phyloP scores from a whole-genome alignment of 495 filamentous ascomycete genomes.

The Corynascus novoguineensis region DNA sequence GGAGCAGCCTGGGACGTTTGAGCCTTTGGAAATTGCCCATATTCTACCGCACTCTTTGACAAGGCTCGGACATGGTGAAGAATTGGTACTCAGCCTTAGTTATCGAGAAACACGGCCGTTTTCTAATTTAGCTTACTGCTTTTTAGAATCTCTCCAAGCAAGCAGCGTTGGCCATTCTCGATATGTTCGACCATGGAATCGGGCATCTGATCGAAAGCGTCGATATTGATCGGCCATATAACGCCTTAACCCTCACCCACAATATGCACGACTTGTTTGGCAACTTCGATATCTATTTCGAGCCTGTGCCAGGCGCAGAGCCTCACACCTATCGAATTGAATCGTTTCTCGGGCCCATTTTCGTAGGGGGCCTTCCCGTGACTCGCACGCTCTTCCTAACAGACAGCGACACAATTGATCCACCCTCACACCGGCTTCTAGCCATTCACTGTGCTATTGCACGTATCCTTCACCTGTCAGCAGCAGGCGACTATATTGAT shows the following conservation, averaged over 20 bases:
- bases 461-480: constrained; percentile 3
- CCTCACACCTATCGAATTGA: constrained; percentile 8
- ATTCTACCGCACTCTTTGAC: constrained; percentile 2
- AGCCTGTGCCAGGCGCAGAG: constrained; percentile 4
- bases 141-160: constrained; percentile 3
- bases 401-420: not conserved
- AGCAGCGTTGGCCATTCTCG: constrained; percentile 1
- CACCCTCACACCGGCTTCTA: constrained; percentile 3
- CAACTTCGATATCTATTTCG: constrained; percentile 8
- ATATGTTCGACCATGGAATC: constrained; percentile 4
- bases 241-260: not conserved
- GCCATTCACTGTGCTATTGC: constrained; percentile 1
- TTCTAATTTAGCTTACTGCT: not conserved
- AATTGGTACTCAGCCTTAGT: not conserved
- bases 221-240: constrained; percentile 1
- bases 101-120: not conserved
- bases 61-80: not conserved
- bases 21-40: not conserved
- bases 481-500: constrained; percentile 4
- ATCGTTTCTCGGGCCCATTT: not conserved
- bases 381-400: constrained; percentile 8
- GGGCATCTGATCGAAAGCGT: not conserved
- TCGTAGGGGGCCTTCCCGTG: not conserved
- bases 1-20: not conserved
- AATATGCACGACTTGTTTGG: not conserved